A percentile compares a stretch with the other conserved stretches of the same genome.
These are phyloP conservation scores for Phialophora chinensis DNA, from an alignment of 2,329 filamentous ascomycete genomes.

Conservation along the genomic window DNA sequence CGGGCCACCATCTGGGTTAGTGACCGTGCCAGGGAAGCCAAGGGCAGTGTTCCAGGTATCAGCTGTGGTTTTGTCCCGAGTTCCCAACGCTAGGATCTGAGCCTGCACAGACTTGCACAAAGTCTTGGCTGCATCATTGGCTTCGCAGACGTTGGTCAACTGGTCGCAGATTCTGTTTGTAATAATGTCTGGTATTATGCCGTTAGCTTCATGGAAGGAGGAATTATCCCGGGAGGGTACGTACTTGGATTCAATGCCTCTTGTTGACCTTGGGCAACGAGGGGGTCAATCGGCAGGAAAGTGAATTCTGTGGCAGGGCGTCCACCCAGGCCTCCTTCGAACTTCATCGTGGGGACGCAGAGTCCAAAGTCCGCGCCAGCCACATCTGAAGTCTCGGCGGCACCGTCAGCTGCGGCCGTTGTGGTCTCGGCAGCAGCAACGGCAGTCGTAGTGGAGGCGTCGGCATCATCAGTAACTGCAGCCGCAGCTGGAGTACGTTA, in stretches of 20 bases:
- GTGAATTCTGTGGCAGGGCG: conserved; percentile 66
- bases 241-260: conserved; percentile 68
- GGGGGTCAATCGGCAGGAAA: conserved; percentile 70
- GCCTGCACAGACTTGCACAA: conserved; percentile 62
- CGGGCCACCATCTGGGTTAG: conserved; percentile 34
- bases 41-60: conserved; percentile 50
- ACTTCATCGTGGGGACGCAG: conserved; percentile 61
- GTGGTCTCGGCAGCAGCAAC: conserved; percentile 24
- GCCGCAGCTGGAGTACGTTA: conserved; percentile 8
- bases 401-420: conserved; percentile 23
- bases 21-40: conserved; percentile 43
- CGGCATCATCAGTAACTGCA: conserved; percentile 16
- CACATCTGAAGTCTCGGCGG: conserved; percentile 11
- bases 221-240: conserved; percentile 57
- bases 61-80: conserved; percentile 49
- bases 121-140: conserved; percentile 64
- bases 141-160: conserved; percentile 69
- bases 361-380: conserved; percentile 56
- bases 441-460: conserved; percentile 31
- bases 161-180: conserved; percentile 75
- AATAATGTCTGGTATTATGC: conserved; percentile 62
- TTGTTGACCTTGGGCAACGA: conserved; percentile 66
- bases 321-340: conserved; percentile 60
- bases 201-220: neutral
- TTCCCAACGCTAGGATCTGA: conserved; percentile 55